Base-by-base conservation (phyloP, 176 grass and related monocot genomes). In the Zizania latifolia region DNA sequence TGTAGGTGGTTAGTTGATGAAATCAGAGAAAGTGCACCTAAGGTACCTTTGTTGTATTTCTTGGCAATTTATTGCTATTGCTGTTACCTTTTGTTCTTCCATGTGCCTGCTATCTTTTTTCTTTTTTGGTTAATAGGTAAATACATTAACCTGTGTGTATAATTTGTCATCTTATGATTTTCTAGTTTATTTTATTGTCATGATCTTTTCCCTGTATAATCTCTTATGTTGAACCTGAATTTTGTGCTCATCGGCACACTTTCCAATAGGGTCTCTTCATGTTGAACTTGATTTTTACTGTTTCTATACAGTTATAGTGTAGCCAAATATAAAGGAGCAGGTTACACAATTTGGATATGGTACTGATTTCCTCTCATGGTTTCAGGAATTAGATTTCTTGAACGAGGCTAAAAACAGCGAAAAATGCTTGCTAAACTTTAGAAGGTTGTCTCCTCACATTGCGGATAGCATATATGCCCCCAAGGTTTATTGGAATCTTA, bases 1-100 rank as follows among this genome's bases (percentile, higher is more conserved):
- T 89, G 36, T 74, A 97, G 90, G 78, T 97, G 94, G 94, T 89
- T 97, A 85, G 88, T 97, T 78, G 88, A 93, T 86, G 94, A 97
- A 91, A 78, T 97, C 78, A 86, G 81, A 50, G 94, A 97, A 82
- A 93, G 88, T 78, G 83, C 86, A 70, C 94, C 94, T 33, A 97
- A 91, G 90, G 94, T 89, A 87, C 58, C 41, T 74, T 67, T 65
- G 13, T 58, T 3, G 2, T 64, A 41, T 53, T 78, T 8, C 36
- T 29, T 56, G 8, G 9, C 30, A 71, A 57, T 65, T 84, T 74
- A 65, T 31, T 39, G 56, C 61, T 12, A 4, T 74, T 79, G 69
- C 23, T 75, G 44, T 62, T 44, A 33, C 15, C 12, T 72, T 34
- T 10, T 75, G 13, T 23, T 39, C 8, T 84, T 73, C 8, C 9